Evolutionary conservation across 345 rosid species (phyloP).

Genomic region (Lenwebbia sp.): DNA sequence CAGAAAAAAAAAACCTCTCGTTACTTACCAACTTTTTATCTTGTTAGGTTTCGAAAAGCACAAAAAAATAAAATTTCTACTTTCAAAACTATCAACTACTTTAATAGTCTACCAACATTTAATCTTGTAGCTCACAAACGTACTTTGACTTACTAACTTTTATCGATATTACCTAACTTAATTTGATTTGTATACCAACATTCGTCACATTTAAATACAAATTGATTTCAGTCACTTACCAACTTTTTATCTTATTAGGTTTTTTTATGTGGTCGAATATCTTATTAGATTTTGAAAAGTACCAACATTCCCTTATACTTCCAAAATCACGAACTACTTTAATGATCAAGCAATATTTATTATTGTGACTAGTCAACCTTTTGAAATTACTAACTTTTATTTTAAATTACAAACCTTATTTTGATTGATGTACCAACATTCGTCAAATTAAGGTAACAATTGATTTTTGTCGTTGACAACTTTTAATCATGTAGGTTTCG

Average conservation of each 20-base stretch:
- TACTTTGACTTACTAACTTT: too few relatives aligned
- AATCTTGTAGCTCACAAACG: not conserved
- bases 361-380: rapidly evolving
- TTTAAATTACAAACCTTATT: too few relatives aligned
- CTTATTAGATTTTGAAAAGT: too few relatives aligned
- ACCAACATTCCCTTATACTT: too few relatives aligned
- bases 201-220: not conserved
- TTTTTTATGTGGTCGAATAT: too few relatives aligned
- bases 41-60: not conserved
- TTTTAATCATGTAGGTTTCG: too few relatives aligned
- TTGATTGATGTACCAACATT: not conserved
- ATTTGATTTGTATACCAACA: not conserved
- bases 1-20: too few relatives aligned
- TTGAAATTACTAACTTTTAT: not conserved
- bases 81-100: not conserved
- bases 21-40: too few relatives aligned
- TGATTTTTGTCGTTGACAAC: too few relatives aligned
- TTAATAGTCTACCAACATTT: rapidly evolving
- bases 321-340: not conserved
- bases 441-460: too few relatives aligned
- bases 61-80: not conserved
- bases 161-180: not conserved
- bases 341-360: not conserved
- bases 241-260: not conserved
- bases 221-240: not conserved